Conservation (phyloP, 108 stramenopile species). For the Nitzschia sp. region DNA sequence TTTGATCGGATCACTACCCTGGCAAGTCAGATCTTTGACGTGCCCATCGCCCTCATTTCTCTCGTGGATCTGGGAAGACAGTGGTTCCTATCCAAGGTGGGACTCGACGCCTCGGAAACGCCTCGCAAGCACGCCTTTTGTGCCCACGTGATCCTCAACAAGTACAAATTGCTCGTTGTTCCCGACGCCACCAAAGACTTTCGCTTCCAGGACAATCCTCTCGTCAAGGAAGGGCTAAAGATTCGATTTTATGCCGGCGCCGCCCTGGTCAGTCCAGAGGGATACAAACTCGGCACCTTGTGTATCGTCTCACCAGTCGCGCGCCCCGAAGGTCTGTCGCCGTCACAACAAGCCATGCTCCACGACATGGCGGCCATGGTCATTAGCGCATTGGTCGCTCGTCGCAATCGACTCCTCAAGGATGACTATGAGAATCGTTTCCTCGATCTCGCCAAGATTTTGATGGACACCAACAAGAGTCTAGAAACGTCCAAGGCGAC, state of each 20-base stretch:
- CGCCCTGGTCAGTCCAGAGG: conserved; percentile 58
- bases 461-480: background rate
- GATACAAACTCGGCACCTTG: conserved; percentile 62
- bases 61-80: conserved; percentile 69
- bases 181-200: conserved; percentile 64
- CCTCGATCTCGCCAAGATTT: background rate
- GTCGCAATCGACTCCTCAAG: conserved; percentile 25
- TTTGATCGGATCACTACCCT: conserved; percentile 28
- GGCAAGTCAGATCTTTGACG: conserved; percentile 45
- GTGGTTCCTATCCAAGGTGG: conserved; percentile 70
- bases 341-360: conserved; percentile 51
- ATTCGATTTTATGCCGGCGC: conserved; percentile 81
- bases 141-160: conserved; percentile 53
- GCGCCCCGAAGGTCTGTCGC: conserved; percentile 40
- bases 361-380: conserved; percentile 46
- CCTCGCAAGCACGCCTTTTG: conserved; percentile 74
- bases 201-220: conserved; percentile 67
- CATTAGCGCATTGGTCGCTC: conserved; percentile 41
- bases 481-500: background rate
- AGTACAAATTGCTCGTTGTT: conserved; percentile 45
- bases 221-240: conserved; percentile 62
- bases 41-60: conserved; percentile 63
- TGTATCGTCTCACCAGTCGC: conserved; percentile 58
- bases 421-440: conserved; percentile 4
- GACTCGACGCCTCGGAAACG: conserved; percentile 54